A percentile compares a stretch with the other conserved stretches of the same genome.
Evolutionary conservation across 345 rosid species (phyloP).

Genomic region (Turnera subulata): DNA sequence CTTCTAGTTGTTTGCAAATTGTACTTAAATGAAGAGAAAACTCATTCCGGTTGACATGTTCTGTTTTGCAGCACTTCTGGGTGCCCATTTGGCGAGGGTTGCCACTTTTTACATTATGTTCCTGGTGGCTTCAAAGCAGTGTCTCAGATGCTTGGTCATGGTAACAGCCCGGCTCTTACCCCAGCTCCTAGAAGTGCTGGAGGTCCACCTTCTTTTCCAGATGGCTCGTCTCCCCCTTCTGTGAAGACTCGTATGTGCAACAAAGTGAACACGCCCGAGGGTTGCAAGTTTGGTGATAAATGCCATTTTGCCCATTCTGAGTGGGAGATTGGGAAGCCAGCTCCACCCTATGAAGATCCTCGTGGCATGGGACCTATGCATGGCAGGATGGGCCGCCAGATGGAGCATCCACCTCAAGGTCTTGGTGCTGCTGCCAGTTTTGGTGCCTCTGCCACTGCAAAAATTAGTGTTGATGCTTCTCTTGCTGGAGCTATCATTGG

Average conservation of each 20-base stretch:
- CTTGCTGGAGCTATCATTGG: constrained; percentile 86
- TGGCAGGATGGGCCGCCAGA: constrained; percentile 42
- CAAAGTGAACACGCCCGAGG: constrained; percentile 52
- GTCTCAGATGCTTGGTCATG: constrained; percentile 63
- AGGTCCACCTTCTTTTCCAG: constrained; percentile 28
- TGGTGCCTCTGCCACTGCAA: constrained; percentile 80
- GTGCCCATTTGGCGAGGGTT: constrained; percentile 96
- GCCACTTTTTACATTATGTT: constrained; percentile 92
- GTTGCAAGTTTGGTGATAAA: constrained; percentile 73
- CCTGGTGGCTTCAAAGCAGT: constrained; percentile 95
- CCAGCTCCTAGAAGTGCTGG: constrained; percentile 47
- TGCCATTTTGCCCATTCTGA: constrained; percentile 77
- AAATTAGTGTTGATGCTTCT: constrained; percentile 79
- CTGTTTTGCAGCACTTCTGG: constrained; percentile 77
- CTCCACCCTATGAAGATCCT: constrained; percentile 44
- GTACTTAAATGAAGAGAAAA: no score
- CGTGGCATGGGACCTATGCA: constrained; percentile 39
- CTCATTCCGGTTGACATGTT: neutral
- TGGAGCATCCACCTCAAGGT: constrained; percentile 37
- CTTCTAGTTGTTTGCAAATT: no score
- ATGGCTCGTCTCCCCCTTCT: constrained; percentile 35
- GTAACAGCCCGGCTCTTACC: constrained; percentile 36
- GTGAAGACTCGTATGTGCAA: constrained; percentile 60
- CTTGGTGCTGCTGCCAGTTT: constrained; percentile 50
- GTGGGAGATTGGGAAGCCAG: constrained; percentile 61